phyloP scores from a whole-genome alignment of 140 eudicot genomes.

The Anethum foeniculum region DNA sequence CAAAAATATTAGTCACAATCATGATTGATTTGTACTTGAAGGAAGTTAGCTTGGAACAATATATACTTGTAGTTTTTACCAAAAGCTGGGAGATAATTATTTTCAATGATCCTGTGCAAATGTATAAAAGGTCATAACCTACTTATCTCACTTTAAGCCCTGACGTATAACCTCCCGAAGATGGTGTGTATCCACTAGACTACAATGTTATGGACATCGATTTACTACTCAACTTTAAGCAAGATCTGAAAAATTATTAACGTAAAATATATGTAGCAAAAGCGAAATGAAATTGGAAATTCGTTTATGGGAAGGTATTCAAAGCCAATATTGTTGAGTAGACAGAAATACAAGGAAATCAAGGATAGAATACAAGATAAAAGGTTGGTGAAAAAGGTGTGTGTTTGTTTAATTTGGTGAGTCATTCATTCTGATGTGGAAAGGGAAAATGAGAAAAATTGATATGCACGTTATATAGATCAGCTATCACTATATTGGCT shows the following conservation, averaged over 20 bases:
- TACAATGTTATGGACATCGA: background rate
- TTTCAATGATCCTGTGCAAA: background rate
- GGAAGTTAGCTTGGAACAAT: background rate
- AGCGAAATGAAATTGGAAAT: background rate
- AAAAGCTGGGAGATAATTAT: background rate
- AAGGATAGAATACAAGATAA: slow-evolving; percentile 4
- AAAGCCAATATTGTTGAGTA: background rate
- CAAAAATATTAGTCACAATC: background rate
- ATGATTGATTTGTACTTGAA: background rate
- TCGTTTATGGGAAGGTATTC: background rate
- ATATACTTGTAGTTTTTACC: too few relatives aligned
- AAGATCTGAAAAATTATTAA: too few relatives aligned
- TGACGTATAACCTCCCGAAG: too few relatives aligned
- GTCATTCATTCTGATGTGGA: background rate
- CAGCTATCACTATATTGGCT: slow-evolving; percentile 13
- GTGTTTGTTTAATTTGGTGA: background rate
- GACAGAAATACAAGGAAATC: slow-evolving; percentile 6
- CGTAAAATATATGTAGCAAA: background rate
- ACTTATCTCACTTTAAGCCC: too few relatives aligned
- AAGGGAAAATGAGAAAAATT: background rate
- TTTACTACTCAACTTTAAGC: background rate
- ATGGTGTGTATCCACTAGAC: background rate
- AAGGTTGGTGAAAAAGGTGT: background rate
- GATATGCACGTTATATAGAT: background rate
- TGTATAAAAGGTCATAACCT: background rate